Base-by-base conservation (phyloP, 345 rosid species). In the Aquilaria malaccensis region DNA sequence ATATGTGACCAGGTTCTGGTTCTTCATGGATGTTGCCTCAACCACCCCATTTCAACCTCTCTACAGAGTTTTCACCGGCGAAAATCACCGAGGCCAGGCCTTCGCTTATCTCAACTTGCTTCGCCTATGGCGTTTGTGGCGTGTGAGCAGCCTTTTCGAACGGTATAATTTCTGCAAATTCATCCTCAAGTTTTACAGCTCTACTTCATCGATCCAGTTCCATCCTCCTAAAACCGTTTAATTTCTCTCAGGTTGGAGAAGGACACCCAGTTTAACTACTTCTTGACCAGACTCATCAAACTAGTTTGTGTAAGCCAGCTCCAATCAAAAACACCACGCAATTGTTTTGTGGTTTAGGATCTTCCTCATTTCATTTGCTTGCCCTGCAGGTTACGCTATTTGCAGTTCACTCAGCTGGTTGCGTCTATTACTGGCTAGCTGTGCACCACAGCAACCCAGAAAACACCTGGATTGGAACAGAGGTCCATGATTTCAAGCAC, bases 81-180 rank as follows among this genome's bases (percentile, higher is more conserved):
- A 67, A 76, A 5, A 45, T 60, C 64, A 61, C 49, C n/a, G 65
- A 0, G 82, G 85, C 10, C 64, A 72, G 41, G 74, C 61, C 69
- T 86, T 89, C 4, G 78, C 85, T 66, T 74, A 83, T 78, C 89
- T 94, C 75, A 85, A 85, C 70, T 69, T 89, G 83, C 95, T 89
- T 64, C 86, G 97, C 31, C 88, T 93, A 2, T 93, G 97, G 98
- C 87, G 96, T 67, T 87, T 89, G 60, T 59, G 97, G 57, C 91
- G 96, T n/a, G 87, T 94, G 2, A 55, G 84, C 15, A 82, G 77
- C 46, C 89, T 94, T 72, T 94, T 86, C 68, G 68, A 58, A 69
- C 87, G 98, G 96, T 89, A 70, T 10, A 55, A 2, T 11, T 2
- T 22, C 22, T 22, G 22, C 0, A 22, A 22, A 22, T 22, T 22